Base-by-base conservation (phyloP, 179 eudicot species). In the Corrigiola litoralis region DNA sequence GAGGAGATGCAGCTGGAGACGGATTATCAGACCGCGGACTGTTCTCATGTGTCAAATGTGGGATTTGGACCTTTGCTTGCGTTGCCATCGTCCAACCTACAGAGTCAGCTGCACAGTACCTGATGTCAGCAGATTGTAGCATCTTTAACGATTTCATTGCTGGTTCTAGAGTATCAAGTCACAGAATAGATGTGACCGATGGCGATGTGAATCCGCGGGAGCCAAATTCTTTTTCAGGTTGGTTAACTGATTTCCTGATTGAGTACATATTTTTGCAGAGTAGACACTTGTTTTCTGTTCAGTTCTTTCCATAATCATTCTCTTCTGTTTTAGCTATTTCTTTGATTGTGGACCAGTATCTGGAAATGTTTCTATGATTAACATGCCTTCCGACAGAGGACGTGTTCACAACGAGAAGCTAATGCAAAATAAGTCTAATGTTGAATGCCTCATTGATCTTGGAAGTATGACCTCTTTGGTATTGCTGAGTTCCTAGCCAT, bases 11-110 rank as follows among this genome's bases (percentile, higher is more conserved):
- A 70, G 76, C 67, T 71, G 65, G 74, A 66, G 88, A 84, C 62
- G 84, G 78, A 47, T 49, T 78, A 29, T 68, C 85, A 1, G 85
- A 81, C 31, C 83, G 86, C 49, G 95, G 95, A 65, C 77, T 94
- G 62, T 94, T 94, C 80, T 87, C 99, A 23, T 94, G 99, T 52
- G 96, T 88, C 67, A 88, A 92, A 71, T 94, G 99, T 82, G 99
- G 99, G 65, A 84, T 94, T 66, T 80, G 95, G 84, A 89, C 88
- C 63, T 94, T 88, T 81, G 88, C 97, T 60, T 94, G 97, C 78
- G 97, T 82, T 34, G 99, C 99, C 45, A 79, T 94, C 58, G 80
- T 94, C 64, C 92, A 78, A 65, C 99, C 99, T 47, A 83, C 82
- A 25, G 90, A 91, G 64, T 73, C 74, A 70, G 86, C 99, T 63